Conservation (phyloP, 345 rosid genomes). For the Gossypium mustelinum region DNA sequence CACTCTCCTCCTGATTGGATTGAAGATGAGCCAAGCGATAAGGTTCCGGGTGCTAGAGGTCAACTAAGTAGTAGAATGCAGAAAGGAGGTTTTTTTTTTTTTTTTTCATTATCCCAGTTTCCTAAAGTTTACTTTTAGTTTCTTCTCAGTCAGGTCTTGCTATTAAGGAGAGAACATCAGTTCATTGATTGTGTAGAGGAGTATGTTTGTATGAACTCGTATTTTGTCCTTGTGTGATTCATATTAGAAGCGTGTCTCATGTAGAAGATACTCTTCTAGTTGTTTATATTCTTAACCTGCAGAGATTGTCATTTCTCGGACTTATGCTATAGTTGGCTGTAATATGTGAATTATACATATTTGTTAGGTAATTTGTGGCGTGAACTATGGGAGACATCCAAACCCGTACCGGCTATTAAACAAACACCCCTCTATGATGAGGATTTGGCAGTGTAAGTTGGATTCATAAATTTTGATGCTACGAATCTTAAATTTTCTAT, state of each 20-base stretch:
- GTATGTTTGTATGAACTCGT: neutral
- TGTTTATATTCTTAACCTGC: neutral
- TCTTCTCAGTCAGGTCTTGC: neutral
- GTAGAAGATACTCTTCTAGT: neutral
- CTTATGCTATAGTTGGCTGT: neutral
- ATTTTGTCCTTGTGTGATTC: neutral
- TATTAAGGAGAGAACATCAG: neutral
- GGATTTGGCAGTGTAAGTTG: constrained; percentile 90
- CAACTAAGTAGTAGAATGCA: constrained; percentile 92
- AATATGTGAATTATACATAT: neutral
- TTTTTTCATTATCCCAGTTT: constrained; percentile 6
- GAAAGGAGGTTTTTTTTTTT: constrained; percentile 60
- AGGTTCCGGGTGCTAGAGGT: constrained; percentile 52
- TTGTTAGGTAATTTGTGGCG: constrained; percentile 87
- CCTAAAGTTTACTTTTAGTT: constrained; percentile 10
- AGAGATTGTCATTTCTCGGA: neutral
- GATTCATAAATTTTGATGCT: constrained; percentile 7
- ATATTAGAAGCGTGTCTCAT: neutral
- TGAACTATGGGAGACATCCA: constrained; percentile 91
- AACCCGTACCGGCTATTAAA: constrained; percentile 80
- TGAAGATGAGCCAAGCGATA: constrained; percentile 44
- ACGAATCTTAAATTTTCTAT: neutral
- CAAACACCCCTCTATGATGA: constrained; percentile 89
- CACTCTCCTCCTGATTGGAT: constrained; percentile 99
- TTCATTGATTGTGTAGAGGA: neutral